Evolutionary conservation across 2,329 filamentous ascomycete genomes (phyloP), one percentile per base, ranked within the genome.

Genomic region (Aspergillus carbonarius): DNA sequence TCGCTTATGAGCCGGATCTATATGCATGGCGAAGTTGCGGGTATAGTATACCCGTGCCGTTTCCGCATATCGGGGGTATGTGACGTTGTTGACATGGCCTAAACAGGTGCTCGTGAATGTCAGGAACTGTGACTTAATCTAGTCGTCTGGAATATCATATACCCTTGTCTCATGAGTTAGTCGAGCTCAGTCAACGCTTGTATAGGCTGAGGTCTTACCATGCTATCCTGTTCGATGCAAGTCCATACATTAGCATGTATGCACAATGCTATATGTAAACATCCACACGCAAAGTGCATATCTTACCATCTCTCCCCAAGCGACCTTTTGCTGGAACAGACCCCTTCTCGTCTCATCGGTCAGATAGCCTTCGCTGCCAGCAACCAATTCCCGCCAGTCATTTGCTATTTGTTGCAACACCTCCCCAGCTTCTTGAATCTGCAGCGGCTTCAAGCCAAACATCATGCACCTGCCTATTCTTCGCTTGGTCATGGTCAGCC

Each of bases 31-130:
- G 65, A 91, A 88, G 68, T 92, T 88, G 57, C 82, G 81, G 25
- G 87, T 82, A 88, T 90, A 96, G 68, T 92, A 91, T 32, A 93
- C 84, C 35, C 93, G 84, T 4, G 87, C 88, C 5, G 88, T 88
- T 73, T 97, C 93, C 35, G 92, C 92, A 73, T 91, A 96, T 61
- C 89, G 85, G 66, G 90, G 87, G 74, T 96, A 96, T 64, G 85
- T 85, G 62, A 93, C 87, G 67, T 96, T 96, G 73, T 96, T 96
- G 50, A 96, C 89, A 74, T 96, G 92, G 50, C 87, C 85, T 86
- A 78, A 34, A 30, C 18, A 44, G 55, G 42, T 15, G 32, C 8
- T 37, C 9, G n/a, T 20, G 13, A 30, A 44, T 23, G 64, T 52
- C 54, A 57, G 23, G n/a, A 27, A 27, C 32, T 23, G 23, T 13